Percentiles rank a stretch among this genome's conserved stretches.
Evolutionary conservation across 768 basidiomycete genomes (phyloP).

Genomic region (Jaapia argillacea): DNA sequence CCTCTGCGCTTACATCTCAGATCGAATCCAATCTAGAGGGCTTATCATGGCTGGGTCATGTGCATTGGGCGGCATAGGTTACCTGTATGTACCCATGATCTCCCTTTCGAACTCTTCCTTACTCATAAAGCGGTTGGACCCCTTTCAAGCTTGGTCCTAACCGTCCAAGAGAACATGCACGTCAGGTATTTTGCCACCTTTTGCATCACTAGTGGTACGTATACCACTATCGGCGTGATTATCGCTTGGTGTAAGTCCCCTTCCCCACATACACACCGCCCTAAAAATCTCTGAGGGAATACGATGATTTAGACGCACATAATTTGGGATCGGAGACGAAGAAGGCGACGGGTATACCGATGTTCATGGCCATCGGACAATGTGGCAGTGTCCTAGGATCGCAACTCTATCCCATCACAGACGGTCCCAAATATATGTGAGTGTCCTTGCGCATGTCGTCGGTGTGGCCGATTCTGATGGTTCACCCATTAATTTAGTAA

Average conservation of each 20-base stretch:
- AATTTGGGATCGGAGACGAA: constrained; percentile 75
- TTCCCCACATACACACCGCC: not conserved
- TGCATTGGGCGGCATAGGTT: constrained; percentile 45
- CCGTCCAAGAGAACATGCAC: constrained; percentile 40
- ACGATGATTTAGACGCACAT: constrained; percentile 41
- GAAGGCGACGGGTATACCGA: constrained; percentile 63
- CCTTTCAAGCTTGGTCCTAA: constrained; percentile 40
- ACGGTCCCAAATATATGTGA: constrained; percentile 59
- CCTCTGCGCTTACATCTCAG: constrained; percentile 49
- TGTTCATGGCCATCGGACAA: constrained; percentile 77
- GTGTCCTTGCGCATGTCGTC: constrained; percentile 10
- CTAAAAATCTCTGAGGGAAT: constrained; percentile 2
- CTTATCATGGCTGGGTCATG: constrained; percentile 34
- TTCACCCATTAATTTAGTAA: too few species aligned
- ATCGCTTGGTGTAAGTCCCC: constrained; percentile 65
- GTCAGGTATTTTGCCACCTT: constrained; percentile 74
- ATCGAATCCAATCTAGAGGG: constrained; percentile 54
- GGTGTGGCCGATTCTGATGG: not conserved
- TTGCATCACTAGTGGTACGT: constrained; percentile 69
- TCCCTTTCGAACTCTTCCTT: not conserved
- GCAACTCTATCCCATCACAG: constrained; percentile 55
- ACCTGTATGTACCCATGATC: constrained; percentile 36
- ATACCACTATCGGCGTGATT: constrained; percentile 62
- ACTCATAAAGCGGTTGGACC: not conserved
- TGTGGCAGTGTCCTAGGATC: constrained; percentile 71